These are phyloP conservation scores for Escovopsis sp. DNA, from an alignment of 2,329 filamentous ascomycete species.

Conservation along the genomic window DNA sequence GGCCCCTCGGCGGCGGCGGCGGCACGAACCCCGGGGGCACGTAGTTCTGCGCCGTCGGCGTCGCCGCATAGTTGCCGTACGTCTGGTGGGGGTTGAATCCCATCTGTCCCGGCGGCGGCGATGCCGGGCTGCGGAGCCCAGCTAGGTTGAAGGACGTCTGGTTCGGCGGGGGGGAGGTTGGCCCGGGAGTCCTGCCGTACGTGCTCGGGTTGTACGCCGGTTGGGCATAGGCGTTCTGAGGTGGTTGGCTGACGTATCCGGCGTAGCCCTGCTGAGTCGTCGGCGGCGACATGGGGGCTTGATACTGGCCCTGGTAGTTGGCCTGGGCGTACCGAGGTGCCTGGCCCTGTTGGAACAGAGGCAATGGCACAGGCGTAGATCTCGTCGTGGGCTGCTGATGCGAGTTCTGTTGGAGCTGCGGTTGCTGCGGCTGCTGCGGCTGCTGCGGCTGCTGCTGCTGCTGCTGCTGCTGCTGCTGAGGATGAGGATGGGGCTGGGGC, in stretches of 20 bases:
- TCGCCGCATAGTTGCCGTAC: slow-evolving; percentile 21
- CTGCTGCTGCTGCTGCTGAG: too few species aligned
- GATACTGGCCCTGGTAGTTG: slow-evolving; percentile 43
- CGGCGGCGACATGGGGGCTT: slow-evolving; percentile 41
- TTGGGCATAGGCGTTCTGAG: slow-evolving; percentile 31
- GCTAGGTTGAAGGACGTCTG: slow-evolving; percentile 36
- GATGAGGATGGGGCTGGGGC: not conserved
- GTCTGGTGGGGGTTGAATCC: slow-evolving; percentile 20
- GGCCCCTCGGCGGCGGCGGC: slow-evolving; percentile 48
- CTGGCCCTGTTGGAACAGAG: slow-evolving; percentile 34
- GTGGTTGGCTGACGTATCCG: slow-evolving; percentile 26
- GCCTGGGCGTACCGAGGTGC: slow-evolving; percentile 37
- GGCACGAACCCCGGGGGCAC: slow-evolving; percentile 45
- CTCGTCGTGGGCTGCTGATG: slow-evolving; percentile 10
- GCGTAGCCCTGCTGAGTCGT: slow-evolving; percentile 32
- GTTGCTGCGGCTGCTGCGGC: too few species aligned
- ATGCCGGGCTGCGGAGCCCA: slow-evolving; percentile 27
- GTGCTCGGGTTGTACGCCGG: slow-evolving; percentile 43
- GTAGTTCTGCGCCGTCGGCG: slow-evolving; percentile 28
- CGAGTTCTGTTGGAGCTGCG: too few species aligned
- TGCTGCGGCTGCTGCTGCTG: too few species aligned
- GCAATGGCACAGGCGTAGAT: slow-evolving; percentile 25
- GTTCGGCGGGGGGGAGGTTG: slow-evolving; percentile 48
- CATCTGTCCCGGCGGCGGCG: slow-evolving; percentile 44
- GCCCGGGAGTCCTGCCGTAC: slow-evolving; percentile 42